These are phyloP conservation scores for Simmondsia chinensis DNA, from an alignment of 148 eudicot genomes.

Conservation along the genomic window DNA sequence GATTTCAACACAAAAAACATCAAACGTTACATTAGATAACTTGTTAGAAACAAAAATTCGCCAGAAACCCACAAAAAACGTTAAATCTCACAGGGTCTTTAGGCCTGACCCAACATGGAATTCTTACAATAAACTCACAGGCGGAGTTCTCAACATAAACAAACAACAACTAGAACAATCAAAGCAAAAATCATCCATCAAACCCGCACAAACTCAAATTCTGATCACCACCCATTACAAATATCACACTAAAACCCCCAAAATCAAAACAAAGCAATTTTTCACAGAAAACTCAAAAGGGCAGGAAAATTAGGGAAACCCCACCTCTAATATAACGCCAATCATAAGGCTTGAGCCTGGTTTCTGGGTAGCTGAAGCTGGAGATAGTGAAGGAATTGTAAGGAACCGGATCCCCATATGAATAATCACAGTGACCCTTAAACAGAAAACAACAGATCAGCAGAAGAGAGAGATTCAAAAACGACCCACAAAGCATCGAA, in stretches of 20 bases:
- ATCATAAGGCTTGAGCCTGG: slow-evolving; percentile 57
- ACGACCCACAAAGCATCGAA: slow-evolving; percentile 14
- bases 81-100: no score
- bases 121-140: no score
- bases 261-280: neutral
- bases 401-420: slow-evolving; percentile 14
- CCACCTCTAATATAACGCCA: slow-evolving; percentile 83
- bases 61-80: no score
- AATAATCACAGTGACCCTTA: slow-evolving; percentile 15
- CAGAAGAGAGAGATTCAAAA: slow-evolving; percentile 13
- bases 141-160: no score
- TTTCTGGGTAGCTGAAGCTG: slow-evolving; percentile 47
- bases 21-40: no score
- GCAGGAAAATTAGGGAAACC: neutral
- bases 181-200: no score
- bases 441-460: slow-evolving; percentile 1
- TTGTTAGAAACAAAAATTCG: no score
- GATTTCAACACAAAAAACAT: no score
- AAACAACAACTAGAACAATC: no score
- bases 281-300: neutral
- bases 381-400: slow-evolving; percentile 47
- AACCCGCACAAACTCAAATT: neutral
- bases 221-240: slow-evolving; percentile 1
- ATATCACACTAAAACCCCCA: neutral
- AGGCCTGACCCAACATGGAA: no score